phyloP scores from a whole-genome alignment of 2,329 filamentous ascomycete genomes.

The Aspergillus novoparasiticus region DNA sequence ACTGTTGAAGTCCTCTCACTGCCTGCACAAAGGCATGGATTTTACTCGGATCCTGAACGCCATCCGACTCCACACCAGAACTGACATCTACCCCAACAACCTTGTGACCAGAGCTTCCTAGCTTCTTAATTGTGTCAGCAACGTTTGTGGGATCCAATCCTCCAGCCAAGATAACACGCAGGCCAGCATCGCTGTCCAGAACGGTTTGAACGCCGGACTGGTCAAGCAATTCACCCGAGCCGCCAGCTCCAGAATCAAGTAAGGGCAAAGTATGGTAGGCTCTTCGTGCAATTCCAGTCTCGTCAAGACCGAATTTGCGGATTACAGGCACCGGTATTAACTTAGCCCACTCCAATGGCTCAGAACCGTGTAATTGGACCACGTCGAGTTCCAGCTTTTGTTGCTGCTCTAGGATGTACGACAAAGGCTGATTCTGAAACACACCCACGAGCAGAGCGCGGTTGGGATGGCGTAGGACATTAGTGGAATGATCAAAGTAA shows the following conservation, averaged over 20 bases:
- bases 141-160: constrained; percentile 83
- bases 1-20: constrained; percentile 59
- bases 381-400: constrained; percentile 77
- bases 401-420: constrained; percentile 78
- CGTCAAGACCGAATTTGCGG: constrained; percentile 76
- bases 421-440: constrained; percentile 86
- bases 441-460: constrained; percentile 86
- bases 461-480: constrained; percentile 52
- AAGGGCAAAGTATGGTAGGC: constrained; percentile 84
- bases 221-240: constrained; percentile 78
- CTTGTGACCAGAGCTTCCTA: constrained; percentile 63
- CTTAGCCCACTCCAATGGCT: constrained; percentile 87
- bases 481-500: constrained; percentile 67
- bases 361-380: constrained; percentile 89
- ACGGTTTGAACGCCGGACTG: constrained; percentile 67
- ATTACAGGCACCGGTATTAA: constrained; percentile 93
- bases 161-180: constrained; percentile 80
- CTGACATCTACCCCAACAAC: constrained; percentile 89
- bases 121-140: constrained; percentile 60
- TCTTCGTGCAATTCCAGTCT: constrained; percentile 70
- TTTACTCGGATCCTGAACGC: constrained; percentile 76
- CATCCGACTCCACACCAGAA: constrained; percentile 86
- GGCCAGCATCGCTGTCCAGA: constrained; percentile 67
- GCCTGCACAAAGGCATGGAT: constrained; percentile 79
- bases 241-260: constrained; percentile 82